A percentile compares a stretch with the other conserved stretches of the same genome.
phyloP scores from a whole-genome alignment of 192 early-diverging fungal species.

The Podochytrium sp. region DNA sequence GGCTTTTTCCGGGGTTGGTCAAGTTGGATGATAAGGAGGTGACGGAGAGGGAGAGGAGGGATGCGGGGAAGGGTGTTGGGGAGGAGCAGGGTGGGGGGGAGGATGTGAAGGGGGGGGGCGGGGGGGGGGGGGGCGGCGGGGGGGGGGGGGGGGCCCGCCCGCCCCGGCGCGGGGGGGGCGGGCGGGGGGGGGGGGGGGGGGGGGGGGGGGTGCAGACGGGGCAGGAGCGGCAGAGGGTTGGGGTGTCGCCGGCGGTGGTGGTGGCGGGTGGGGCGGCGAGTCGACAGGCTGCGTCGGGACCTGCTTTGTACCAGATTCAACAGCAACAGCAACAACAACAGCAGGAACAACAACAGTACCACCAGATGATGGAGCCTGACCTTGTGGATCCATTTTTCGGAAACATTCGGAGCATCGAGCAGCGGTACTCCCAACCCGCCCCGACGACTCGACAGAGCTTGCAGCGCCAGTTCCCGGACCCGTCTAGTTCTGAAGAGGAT shows the following conservation, averaged over 20 bases:
- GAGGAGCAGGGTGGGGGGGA: neutral
- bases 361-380: too few species aligned
- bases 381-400: neutral
- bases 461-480: neutral
- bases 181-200: neutral
- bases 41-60: slow-evolving; percentile 33
- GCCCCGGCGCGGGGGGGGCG: neutral
- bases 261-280: too few species aligned
- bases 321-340: too few species aligned
- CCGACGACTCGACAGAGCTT: neutral
- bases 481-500: neutral
- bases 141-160: neutral
- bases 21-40: slow-evolving; percentile 43
- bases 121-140: too few species aligned
- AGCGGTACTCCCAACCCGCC: neutral
- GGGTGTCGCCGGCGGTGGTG: neutral
- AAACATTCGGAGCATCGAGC: neutral
- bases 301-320: too few species aligned
- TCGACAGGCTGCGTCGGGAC: too few species aligned
- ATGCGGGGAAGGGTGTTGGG: slow-evolving; percentile 3
- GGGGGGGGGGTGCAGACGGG: neutral
- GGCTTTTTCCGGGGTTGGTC: slow-evolving; percentile 32
- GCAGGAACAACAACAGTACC: neutral
- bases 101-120: neutral
- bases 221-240: neutral